Percentiles rank a stretch among this genome's conserved stretches.
phyloP scores from a whole-genome alignment of 257 asterid species.

The Schizonepeta tenuifolia region DNA sequence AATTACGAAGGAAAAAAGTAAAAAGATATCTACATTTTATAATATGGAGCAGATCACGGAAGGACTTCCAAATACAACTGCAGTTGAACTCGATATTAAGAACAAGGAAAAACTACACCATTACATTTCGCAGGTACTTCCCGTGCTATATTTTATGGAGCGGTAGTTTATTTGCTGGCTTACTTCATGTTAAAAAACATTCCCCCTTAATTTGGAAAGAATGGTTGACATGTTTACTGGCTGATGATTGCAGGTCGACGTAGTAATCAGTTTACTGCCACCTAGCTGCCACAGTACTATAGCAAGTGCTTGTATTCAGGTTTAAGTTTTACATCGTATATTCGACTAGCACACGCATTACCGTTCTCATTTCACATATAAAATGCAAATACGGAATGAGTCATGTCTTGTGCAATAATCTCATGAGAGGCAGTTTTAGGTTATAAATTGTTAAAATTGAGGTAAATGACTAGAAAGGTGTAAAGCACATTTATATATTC shows the following conservation, averaged over 20 bases:
- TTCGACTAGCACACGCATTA: not conserved
- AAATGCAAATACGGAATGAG: no score
- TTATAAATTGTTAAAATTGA: no score
- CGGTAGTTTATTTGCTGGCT: not conserved
- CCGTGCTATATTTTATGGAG: not conserved
- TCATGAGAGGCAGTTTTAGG: no score
- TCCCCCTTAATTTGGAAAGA: slow-evolving; percentile 14
- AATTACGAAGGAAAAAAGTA: slow-evolving; percentile 6
- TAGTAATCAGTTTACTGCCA: slow-evolving; percentile 93
- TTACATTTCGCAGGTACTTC: slow-evolving; percentile 64
- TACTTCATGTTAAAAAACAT: not conserved
- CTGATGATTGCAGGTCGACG: slow-evolving; percentile 67
- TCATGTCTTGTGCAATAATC: no score
- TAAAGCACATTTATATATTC: no score
- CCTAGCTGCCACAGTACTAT: slow-evolving; percentile 77
- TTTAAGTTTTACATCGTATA: slow-evolving; percentile 29
- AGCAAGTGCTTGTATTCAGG: slow-evolving; percentile 90
- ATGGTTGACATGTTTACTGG: slow-evolving; percentile 21
- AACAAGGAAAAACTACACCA: slow-evolving; percentile 54
- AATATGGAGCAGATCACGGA: slow-evolving; percentile 59
- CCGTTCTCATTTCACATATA: no score
- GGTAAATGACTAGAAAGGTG: no score
- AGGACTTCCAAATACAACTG: slow-evolving; percentile 75
- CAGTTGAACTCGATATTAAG: slow-evolving; percentile 77
- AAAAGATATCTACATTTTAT: slow-evolving; percentile 17